phyloP scores from a whole-genome alignment of 139 green algal genomes.

The Astrephomene gubernaculifera region DNA sequence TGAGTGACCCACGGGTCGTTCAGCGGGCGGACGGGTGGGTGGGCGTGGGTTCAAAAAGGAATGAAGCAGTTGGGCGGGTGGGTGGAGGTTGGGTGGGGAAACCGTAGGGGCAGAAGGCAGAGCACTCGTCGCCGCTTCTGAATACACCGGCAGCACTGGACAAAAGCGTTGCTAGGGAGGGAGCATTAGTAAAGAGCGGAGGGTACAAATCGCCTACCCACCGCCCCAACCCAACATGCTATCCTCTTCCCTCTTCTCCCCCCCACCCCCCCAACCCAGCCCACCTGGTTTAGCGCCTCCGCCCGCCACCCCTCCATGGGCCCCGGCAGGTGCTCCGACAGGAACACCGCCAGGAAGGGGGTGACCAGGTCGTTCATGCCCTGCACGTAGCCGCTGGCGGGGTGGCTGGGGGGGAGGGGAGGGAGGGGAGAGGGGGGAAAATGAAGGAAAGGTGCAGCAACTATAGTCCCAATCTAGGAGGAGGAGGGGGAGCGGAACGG shows the following conservation, averaged over 20 bases:
- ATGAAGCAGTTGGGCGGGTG: no score
- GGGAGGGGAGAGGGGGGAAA: not conserved
- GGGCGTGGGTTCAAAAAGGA: no score
- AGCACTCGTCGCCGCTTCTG: no score
- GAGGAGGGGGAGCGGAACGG: no score
- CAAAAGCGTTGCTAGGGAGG: no score
- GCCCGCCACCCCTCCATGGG: conserved; percentile 75
- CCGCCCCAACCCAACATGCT: not conserved
- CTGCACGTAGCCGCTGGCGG: conserved; percentile 95
- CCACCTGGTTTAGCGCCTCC: conserved; percentile 67
- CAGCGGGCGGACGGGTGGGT: not conserved
- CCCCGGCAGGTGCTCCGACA: conserved; percentile 79
- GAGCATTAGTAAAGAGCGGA: no score
- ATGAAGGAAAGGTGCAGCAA: not conserved
- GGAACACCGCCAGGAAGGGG: conserved; percentile 94
- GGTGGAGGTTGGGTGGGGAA: no score
- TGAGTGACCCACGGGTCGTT: no score
- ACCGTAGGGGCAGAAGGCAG: no score
- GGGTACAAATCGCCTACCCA: no score
- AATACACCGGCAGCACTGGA: no score
- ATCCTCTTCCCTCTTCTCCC: not conserved
- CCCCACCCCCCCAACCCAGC: not conserved
- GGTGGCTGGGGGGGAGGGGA: conserved; percentile 73
- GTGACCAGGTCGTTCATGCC: conserved; percentile 99
- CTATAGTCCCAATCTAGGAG: not conserved